Percentiles rank a stretch among this genome's conserved stretches.
Evolutionary conservation across 108 stramenopile genomes (phyloP).

Genomic region (Fistulifera solaris): DNA sequence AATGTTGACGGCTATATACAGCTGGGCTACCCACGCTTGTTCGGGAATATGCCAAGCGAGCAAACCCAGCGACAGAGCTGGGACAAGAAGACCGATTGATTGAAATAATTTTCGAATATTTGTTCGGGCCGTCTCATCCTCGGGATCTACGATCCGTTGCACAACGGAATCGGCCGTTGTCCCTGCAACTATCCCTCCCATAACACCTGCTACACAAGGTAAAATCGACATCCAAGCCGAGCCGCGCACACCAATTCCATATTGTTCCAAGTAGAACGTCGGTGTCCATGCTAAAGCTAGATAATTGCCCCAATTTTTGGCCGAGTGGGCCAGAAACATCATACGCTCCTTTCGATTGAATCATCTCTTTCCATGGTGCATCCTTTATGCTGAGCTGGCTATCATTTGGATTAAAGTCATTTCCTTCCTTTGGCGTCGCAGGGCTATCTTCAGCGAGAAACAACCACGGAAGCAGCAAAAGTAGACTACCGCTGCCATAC

Average conservation of each 20-base stretch:
- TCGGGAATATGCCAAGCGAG: conserved; percentile 50
- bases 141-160: conserved; percentile 12
- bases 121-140: conserved; percentile 18
- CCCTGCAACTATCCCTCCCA: conserved; percentile 67
- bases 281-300: conserved; percentile 80
- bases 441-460: conserved; percentile 55
- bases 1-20: conserved; percentile 41
- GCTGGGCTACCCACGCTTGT: conserved; percentile 37
- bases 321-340: conserved; percentile 79
- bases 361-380: conserved; percentile 66
- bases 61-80: conserved; percentile 51
- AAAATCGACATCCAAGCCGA: conserved; percentile 56
- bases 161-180: conserved; percentile 43
- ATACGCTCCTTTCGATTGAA: conserved; percentile 53
- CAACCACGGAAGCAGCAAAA: conserved; percentile 71
- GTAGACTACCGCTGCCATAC: conserved; percentile 59
- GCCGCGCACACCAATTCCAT: conserved; percentile 65
- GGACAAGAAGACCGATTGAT: conserved; percentile 63
- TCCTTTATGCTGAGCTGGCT: conserved; percentile 16
- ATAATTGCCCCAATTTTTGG: conserved; percentile 87
- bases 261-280: conserved; percentile 78
- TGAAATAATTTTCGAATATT: conserved; percentile 72
- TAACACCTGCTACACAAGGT: conserved; percentile 64
- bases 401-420: neutral
- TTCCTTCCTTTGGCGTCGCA: neutral